Conservation (phyloP, 2,329 filamentous ascomycete species). For the Cladosporium cucumerinum region DNA sequence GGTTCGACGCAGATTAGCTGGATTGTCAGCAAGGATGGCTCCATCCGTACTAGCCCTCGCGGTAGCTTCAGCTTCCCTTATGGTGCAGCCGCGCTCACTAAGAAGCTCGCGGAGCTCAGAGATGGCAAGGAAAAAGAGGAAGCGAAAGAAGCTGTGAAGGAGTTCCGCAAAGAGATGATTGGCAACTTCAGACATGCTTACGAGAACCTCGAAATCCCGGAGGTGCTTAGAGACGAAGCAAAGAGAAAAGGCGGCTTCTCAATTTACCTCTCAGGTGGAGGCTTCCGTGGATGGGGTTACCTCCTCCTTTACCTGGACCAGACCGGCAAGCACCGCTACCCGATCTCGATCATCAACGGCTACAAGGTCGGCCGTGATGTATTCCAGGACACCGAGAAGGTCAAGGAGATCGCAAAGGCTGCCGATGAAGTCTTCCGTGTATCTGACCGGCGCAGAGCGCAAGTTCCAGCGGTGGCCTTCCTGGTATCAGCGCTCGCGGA, state of each 20-base stretch:
- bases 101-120: conserved; percentile 29
- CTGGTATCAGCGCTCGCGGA: conserved; percentile 74
- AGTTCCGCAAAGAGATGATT: conserved; percentile 22
- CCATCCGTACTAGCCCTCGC: conserved; percentile 49
- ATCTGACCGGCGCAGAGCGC: conserved; percentile 71
- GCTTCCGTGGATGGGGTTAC: conserved; percentile 87
- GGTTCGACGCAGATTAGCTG: conserved; percentile 69
- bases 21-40: conserved; percentile 53
- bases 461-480: conserved; percentile 79
- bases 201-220: conserved; percentile 53
- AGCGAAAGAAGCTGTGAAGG: conserved; percentile 38
- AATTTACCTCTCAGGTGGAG: conserved; percentile 83
- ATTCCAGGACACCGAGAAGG: conserved; percentile 56
- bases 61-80: conserved; percentile 66
- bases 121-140: conserved; percentile 25
- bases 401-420: conserved; percentile 42
- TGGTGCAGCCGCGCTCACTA: conserved; percentile 57
- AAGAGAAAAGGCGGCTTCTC: conserved; percentile 54
- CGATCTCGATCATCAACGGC: conserved; percentile 76
- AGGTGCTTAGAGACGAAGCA: conserved; percentile 45
- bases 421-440: conserved; percentile 60
- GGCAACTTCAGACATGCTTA: conserved; percentile 37
- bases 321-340: conserved; percentile 71
- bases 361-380: conserved; percentile 62
- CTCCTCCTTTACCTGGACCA: conserved; percentile 68